These are phyloP conservation scores for Neofusicoccum sp. DNA, from an alignment of 2,329 filamentous ascomycete genomes.

Conservation along the genomic window DNA sequence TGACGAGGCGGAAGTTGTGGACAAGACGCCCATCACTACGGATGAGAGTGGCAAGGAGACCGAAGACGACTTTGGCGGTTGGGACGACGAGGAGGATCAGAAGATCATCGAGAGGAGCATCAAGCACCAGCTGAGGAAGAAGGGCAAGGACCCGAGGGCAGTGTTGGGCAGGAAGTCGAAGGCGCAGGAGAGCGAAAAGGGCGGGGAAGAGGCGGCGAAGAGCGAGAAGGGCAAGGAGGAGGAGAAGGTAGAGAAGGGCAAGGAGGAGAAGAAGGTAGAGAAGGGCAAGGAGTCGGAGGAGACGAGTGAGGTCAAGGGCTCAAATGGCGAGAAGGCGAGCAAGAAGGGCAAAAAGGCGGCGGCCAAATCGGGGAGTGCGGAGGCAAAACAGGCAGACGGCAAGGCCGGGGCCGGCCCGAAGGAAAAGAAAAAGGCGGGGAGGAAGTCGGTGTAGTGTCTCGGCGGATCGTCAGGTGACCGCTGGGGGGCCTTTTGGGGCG, in stretches of 20 bases:
- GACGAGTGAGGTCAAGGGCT: slow-evolving; percentile 20
- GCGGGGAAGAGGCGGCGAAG: slow-evolving; percentile 23
- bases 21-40: slow-evolving; percentile 65
- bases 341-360: slow-evolving; percentile 14
- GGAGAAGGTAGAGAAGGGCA: neutral
- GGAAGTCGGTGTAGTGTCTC: slow-evolving; percentile 18
- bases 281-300: slow-evolving; percentile 21
- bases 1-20: slow-evolving; percentile 48
- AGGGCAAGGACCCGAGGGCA: slow-evolving; percentile 52
- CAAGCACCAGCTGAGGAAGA: slow-evolving; percentile 46
- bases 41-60: slow-evolving; percentile 35
- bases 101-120: slow-evolving; percentile 51
- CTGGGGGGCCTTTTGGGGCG: neutral
- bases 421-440: slow-evolving; percentile 24
- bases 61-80: slow-evolving; percentile 51
- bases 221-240: slow-evolving; percentile 30
- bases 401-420: slow-evolving; percentile 29
- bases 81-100: slow-evolving; percentile 54
- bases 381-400: slow-evolving; percentile 27
- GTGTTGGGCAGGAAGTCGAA: slow-evolving; percentile 22
- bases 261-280: slow-evolving; percentile 19
- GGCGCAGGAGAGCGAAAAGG: slow-evolving; percentile 28
- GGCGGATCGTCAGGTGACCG: slow-evolving; percentile 17
- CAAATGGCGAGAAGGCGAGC: slow-evolving; percentile 24
- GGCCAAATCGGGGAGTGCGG: slow-evolving; percentile 26